These are phyloP conservation scores for Rhododendron ovatum DNA, from an alignment of 148 eudicot species.

Conservation along the genomic window DNA sequence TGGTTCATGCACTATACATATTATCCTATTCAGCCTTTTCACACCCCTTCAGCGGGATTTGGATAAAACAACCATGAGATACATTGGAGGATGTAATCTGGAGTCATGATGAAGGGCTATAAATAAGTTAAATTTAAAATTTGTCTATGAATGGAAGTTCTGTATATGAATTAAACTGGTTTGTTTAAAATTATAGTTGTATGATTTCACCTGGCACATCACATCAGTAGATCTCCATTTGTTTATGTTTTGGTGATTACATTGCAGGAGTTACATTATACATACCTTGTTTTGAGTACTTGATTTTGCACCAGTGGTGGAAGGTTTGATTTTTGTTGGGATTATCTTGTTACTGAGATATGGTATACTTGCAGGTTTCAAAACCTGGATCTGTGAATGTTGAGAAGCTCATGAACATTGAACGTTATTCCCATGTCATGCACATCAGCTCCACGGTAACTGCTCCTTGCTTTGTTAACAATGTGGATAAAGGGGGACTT, in stretches of 20 bases:
- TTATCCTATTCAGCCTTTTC: not conserved
- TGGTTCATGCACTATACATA: not conserved
- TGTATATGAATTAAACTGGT: not conserved
- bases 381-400: conserved; percentile 93
- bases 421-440: conserved; percentile 98
- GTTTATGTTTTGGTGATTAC: not conserved
- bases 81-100: not conserved
- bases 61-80: not conserved
- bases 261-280: not conserved
- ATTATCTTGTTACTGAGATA: not conserved
- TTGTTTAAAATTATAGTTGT: not conserved
- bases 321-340: not conserved
- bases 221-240: not conserved
- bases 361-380: conserved; percentile 56
- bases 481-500: not conserved
- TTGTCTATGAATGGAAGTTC: not conserved
- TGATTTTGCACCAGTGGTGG: not conserved
- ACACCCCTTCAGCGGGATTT: not conserved
- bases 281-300: not conserved
- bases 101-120: not conserved
- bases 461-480: conserved; percentile 4
- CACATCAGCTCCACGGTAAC: conserved; percentile 98
- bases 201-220: conserved; percentile 2
- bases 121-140: not conserved
- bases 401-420: conserved; percentile 90